phyloP scores from a whole-genome alignment of 164 flowering plant genomes.

The Aristolochia californica region DNA sequence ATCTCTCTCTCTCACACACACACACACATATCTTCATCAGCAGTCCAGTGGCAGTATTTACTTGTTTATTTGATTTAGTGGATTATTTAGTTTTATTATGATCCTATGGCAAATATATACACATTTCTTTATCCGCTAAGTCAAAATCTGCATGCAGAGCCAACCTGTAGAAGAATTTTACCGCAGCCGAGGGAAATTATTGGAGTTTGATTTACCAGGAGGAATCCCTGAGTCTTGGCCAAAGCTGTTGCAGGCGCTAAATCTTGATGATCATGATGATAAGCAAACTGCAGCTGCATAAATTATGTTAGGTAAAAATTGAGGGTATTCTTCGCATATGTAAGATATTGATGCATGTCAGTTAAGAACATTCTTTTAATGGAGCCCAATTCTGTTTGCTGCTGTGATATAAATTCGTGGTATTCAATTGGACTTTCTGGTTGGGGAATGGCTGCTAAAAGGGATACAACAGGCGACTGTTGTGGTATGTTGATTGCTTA shows the following conservation, averaged over 20 bases:
- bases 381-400: not conserved
- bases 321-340: slow-evolving; percentile 36
- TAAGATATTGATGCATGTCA: slow-evolving; percentile 14
- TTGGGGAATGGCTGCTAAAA: not conserved
- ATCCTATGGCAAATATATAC: no score
- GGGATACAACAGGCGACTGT: not conserved
- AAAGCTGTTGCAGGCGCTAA: slow-evolving; percentile 67
- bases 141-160: slow-evolving; percentile 43
- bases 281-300: slow-evolving; percentile 41
- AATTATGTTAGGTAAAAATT: not conserved
- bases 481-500: not conserved
- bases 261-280: slow-evolving; percentile 55
- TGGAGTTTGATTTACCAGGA: slow-evolving; percentile 93
- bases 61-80: no score
- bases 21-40: not conserved
- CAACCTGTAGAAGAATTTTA: slow-evolving; percentile 82
- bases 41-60: no score
- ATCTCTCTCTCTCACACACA: slow-evolving; percentile 8
- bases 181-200: slow-evolving; percentile 54
- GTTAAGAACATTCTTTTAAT: slow-evolving; percentile 11
- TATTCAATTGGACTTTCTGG: not conserved
- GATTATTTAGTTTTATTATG: no score
- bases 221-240: slow-evolving; percentile 98
- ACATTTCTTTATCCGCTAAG: no score
- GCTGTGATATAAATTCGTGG: not conserved